Conservation (phyloP, 805 yeast species). For the Candida dendrica region DNA sequence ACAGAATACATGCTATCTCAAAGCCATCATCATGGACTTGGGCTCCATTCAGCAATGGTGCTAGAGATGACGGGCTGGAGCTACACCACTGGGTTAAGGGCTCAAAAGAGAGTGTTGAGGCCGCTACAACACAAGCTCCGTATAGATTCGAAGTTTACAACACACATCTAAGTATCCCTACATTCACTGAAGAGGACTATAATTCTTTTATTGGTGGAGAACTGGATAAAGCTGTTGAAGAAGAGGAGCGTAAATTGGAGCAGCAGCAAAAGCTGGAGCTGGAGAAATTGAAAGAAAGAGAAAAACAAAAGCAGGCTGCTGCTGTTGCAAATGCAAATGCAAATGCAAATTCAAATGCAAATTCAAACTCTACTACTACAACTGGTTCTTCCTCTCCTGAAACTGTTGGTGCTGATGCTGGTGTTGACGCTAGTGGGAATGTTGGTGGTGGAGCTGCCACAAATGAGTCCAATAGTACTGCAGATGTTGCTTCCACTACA, state of each 20-base stretch:
- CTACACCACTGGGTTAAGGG: constrained; percentile 89
- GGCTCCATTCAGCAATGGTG: constrained; percentile 49
- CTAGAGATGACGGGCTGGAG: constrained; percentile 42
- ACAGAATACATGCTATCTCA: constrained; percentile 48
- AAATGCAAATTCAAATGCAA: no score
- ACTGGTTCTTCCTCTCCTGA: no score
- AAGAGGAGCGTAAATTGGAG: constrained; percentile 1
- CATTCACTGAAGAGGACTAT: constrained; percentile 56
- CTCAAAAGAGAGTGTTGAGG: constrained; percentile 24
- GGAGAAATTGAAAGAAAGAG: constrained; percentile 7
- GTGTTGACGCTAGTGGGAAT: no score
- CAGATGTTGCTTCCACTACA: neutral
- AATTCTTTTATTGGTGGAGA: constrained; percentile 37
- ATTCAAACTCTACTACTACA: no score
- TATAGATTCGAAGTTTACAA: constrained; percentile 74
- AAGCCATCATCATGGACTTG: constrained; percentile 82
- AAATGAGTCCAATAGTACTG: constrained; percentile 17
- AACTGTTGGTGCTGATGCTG: constrained; percentile 2
- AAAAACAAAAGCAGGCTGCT: constrained; percentile 8
- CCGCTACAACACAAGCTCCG: constrained; percentile 26
- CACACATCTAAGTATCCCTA: constrained; percentile 62
- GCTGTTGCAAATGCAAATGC: neutral
- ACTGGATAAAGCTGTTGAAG: constrained; percentile 1
- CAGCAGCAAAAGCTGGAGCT: constrained; percentile 1
- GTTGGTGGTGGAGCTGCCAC: no score